A percentile compares a stretch with the other conserved stretches of the same genome.
These are phyloP conservation scores for Lathyrus aphaca DNA, from an alignment of 306 rosid genomes.

Conservation along the genomic window DNA sequence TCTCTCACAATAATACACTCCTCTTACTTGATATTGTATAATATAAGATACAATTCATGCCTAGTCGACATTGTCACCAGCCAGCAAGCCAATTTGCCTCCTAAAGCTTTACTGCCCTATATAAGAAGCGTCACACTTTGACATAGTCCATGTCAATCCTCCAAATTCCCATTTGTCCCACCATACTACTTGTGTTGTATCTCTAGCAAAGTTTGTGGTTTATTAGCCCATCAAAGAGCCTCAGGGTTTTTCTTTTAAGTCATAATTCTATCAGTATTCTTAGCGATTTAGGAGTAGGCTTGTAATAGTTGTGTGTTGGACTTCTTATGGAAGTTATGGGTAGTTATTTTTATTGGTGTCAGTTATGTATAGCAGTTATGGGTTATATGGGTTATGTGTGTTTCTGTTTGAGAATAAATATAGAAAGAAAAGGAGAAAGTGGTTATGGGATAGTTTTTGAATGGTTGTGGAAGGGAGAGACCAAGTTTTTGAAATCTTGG, in stretches of 20 bases:
- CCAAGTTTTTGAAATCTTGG: too few relatives aligned
- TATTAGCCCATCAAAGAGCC: neutral
- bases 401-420: too few relatives aligned
- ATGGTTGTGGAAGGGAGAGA: too few relatives aligned
- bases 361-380: too few relatives aligned
- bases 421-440: too few relatives aligned
- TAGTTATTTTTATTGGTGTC: too few relatives aligned
- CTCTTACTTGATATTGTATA: neutral
- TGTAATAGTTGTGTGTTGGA: constrained; percentile 11
- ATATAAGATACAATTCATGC: constrained; percentile 6
- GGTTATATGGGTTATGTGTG: too few relatives aligned
- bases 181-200: neutral
- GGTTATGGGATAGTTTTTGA: too few relatives aligned
- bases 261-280: neutral
- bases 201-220: too few relatives aligned
- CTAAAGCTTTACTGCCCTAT: constrained; percentile 16
- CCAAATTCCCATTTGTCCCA: neutral
- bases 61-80: constrained; percentile 4
- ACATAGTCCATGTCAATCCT: constrained; percentile 8
- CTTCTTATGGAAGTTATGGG: too few relatives aligned
- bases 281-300: constrained; percentile 2
- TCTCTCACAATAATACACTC: too few relatives aligned
- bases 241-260: constrained; percentile 25
- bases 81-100: neutral
- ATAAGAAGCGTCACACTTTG: neutral